These are phyloP conservation scores for Candolleomyces efflorescens DNA, from an alignment of 768 basidiomycete genomes.

Conservation along the genomic window DNA sequence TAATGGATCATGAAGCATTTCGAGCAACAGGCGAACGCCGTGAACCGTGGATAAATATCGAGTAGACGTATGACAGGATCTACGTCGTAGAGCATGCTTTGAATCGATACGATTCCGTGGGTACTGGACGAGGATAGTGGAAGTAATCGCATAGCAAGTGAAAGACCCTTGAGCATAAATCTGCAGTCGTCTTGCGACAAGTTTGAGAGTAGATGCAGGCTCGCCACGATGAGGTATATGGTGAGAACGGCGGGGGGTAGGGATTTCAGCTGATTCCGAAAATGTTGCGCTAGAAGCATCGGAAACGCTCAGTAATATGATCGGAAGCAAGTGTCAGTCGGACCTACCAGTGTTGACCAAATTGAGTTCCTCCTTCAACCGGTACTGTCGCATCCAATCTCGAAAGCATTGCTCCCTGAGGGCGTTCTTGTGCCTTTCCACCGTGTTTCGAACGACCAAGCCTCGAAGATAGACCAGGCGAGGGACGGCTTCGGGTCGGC, in stretches of 20 bases:
- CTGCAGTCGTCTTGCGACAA: neutral
- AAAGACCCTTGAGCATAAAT: neutral
- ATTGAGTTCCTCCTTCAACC: no score
- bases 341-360: no score
- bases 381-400: no score
- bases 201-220: neutral
- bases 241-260: neutral
- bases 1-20: neutral
- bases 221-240: neutral
- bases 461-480: no score
- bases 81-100: neutral
- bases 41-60: constrained; percentile 19
- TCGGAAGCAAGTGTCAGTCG: no score
- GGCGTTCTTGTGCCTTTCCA: no score
- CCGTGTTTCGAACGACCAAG: no score
- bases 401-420: no score
- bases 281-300: no score
- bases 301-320: no score
- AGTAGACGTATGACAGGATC: constrained; percentile 1
- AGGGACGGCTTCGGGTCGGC: no score
- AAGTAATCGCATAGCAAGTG: neutral
- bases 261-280: no score
- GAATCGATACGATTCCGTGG: neutral
- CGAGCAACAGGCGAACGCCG: constrained; percentile 10
- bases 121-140: neutral